Evolutionary conservation across 345 rosid species (phyloP), one percentile per base, ranked within the genome.

Genomic region (Lumnitzera littorea): DNA sequence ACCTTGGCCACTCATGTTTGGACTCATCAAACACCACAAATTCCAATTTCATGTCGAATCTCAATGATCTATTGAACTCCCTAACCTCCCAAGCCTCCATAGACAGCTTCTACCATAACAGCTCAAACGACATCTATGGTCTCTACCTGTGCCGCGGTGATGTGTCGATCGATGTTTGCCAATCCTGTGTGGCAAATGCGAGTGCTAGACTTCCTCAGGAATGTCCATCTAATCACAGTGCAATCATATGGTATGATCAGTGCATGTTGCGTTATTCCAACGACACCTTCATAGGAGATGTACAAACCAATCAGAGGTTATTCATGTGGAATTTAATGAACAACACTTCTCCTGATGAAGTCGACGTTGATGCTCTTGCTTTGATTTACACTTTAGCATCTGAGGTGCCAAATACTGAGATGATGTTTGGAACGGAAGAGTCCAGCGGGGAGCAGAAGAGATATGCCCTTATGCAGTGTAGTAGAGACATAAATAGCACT

Each of bases 401-500:
- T n/a, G 0, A 4, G 0, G 73, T 55, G 48, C 72, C 62, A 2
- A 9, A n/a, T 10, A 14, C 24, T 9, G 11, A 48, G 3, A 58
- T 14, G 31, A 54, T 63, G 68, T 74, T 29, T 15, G 62, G 48
- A n/a, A 63, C 58, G 3, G 3, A 50, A 0, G 63, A 66, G 11
- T 62, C 48, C 11, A 31, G 2, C 1, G 31, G 16, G 24, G 3
- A 31, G 3, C 43, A 15, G 43, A 16, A 24, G 2, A 53, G 70
- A 43, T 80, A 68, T 60, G 79, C 72, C 9, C 7, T 80, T 63
- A 64, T 8, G 11, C 81, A 77, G 70, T 77, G 82, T 46, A 71
- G 55, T 15, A 72, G 72, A 60, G 82, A 80, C 58, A 24, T 80
- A 13, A 61, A 62, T n/a, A 50, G 67, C 0, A 60, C 51, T 20